Base-by-base conservation (phyloP, 306 rosid species). In the Castanea sativa region DNA sequence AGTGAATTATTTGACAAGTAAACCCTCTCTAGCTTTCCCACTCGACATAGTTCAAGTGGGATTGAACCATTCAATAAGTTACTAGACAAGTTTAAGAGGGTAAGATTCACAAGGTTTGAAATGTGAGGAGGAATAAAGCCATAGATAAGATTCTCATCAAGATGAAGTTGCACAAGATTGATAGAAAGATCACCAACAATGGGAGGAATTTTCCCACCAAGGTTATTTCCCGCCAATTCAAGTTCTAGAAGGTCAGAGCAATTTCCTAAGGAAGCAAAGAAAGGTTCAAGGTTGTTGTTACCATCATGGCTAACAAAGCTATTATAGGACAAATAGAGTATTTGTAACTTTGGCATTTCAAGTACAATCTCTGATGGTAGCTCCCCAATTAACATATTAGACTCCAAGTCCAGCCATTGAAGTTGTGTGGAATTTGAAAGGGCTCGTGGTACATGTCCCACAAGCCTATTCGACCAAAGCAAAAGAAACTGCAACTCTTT, bases 391-490 rank as follows among this genome's bases (percentile, higher is more conserved):
- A 95, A 80, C 92, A 74, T 86, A 72, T 95, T 91, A 15, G 93
- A 92, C 75, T 78, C 97, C 84, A 95, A 80, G 80, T 95, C 99
- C 12, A 95, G 83, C 99, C 99, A 95, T 86, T 86, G 83, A 55
- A 95, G 93, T 33, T 84, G 58, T 29, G 96, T 86, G 27, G 92
- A 92, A 77, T 91, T 90, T 14, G 96, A 80, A 76, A 95, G 95
- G 29, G 96, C 85, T 11, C 53, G 73, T 64, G 98, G 97, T 60
- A 95, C 74, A n/a, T 55, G 83, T 3, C 97, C 99, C 32, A 76
- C 88, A 57, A 95, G 83, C 4, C 78, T 81, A 65, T 95, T 95
- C 67, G 98, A 91, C 99, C 99, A 92, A 67, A 95, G 94, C 25
- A 95, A 84, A 33, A 95, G 83, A 81, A 80, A 92, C 81, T 73